These are phyloP conservation scores for Ceratocystis papillata DNA, from an alignment of 2,329 filamentous ascomycete genomes.

Conservation along the genomic window DNA sequence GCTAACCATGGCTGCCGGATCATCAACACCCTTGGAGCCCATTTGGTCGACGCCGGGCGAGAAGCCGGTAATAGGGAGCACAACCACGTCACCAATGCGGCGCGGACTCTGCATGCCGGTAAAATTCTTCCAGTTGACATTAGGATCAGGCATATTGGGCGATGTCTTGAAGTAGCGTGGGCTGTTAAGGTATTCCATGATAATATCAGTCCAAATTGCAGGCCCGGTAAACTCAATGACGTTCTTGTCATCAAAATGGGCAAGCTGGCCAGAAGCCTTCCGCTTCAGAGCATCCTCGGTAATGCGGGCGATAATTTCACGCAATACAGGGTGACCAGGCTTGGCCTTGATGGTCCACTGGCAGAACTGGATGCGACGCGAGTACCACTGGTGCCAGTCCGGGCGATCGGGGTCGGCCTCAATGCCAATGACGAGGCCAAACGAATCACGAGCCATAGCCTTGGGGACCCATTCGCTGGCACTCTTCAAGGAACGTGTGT, in stretches of 20 bases:
- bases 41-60: constrained; percentile 90
- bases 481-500: constrained; percentile 73
- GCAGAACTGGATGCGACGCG: constrained; percentile 90
- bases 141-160: constrained; percentile 58
- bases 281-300: constrained; percentile 68
- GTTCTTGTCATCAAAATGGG: constrained; percentile 49
- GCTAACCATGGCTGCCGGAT: constrained; percentile 95
- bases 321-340: constrained; percentile 81
- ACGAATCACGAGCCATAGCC: constrained; percentile 60
- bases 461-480: constrained; percentile 79
- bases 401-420: constrained; percentile 88
- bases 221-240: constrained; percentile 93
- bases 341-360: constrained; percentile 98
- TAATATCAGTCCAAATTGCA: constrained; percentile 81
- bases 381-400: constrained; percentile 95
- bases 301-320: constrained; percentile 77
- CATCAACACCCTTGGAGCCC: constrained; percentile 75
- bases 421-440: constrained; percentile 86
- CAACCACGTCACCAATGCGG: constrained; percentile 84
- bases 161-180: constrained; percentile 56
- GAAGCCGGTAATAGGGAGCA: constrained; percentile 94
- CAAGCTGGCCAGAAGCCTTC: constrained; percentile 57
- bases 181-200: constrained; percentile 93
- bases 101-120: constrained; percentile 73
- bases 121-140: constrained; percentile 78